A percentile compares a stretch with the other conserved stretches of the same genome.
phyloP scores from a whole-genome alignment of 441 rosid genomes.

The Mallotus japonicus region DNA sequence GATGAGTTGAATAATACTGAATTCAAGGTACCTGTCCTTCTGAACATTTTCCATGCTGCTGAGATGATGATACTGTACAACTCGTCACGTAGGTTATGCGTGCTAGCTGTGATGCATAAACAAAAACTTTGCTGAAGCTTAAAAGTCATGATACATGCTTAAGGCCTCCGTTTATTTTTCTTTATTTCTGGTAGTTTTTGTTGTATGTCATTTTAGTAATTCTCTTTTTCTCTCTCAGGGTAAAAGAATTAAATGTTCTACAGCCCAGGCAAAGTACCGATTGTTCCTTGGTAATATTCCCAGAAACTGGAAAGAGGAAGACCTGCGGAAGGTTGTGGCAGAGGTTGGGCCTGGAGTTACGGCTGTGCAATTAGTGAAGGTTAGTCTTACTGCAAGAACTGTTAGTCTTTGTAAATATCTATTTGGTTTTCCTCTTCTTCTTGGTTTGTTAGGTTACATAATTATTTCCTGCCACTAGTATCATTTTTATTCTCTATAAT shows the following conservation, averaged over 20 bases:
- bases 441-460: constrained; percentile 25
- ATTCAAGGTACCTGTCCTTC: constrained; percentile 51
- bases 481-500: constrained; percentile 10
- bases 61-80: not conserved
- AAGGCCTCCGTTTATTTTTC: not conserved
- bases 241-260: constrained; percentile 75
- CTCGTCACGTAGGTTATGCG: not conserved
- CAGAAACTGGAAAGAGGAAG: constrained; percentile 71
- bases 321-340: constrained; percentile 62
- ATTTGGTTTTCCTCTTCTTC: not conserved
- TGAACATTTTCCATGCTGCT: not conserved
- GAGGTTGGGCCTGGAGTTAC: constrained; percentile 78
- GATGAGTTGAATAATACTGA: constrained; percentile 69
- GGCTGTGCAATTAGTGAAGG: constrained; percentile 80
- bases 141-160: not conserved
- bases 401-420: not conserved
- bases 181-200: constrained; percentile 3
- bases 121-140: not conserved
- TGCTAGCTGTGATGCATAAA: not conserved
- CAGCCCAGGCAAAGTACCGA: constrained; percentile 88
- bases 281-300: constrained; percentile 94
- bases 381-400: constrained; percentile 28
- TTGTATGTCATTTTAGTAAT: constrained; percentile 18
- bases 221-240: constrained; percentile 47
- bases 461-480: not conserved